Conservation (phyloP, 352 stramenopile genomes). For the Phytophthora fragariae region DNA sequence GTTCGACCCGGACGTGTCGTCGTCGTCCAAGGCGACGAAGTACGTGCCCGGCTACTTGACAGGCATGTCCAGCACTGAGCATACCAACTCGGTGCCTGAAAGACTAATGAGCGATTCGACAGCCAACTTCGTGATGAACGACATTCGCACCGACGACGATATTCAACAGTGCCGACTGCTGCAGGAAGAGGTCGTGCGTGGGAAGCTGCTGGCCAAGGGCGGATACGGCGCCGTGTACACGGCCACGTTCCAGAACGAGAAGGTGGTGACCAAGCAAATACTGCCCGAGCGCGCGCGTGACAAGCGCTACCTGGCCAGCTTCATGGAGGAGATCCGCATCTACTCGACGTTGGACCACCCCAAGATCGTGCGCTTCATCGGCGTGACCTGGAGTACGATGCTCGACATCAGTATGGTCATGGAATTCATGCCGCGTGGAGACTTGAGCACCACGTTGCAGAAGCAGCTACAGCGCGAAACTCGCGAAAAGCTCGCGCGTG, state of each 20-base stretch:
- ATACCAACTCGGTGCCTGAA: conserved; percentile 33
- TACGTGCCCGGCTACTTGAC: conserved; percentile 33
- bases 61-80: conserved; percentile 33
- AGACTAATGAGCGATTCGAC: conserved; percentile 26
- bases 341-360: conserved; percentile 50
- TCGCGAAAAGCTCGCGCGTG: conserved; percentile 28
- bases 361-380: conserved; percentile 59
- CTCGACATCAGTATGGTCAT: conserved; percentile 64
- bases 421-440: conserved; percentile 57
- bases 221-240: conserved; percentile 72
- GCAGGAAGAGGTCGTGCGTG: conserved; percentile 56
- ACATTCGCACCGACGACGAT: conserved; percentile 73
- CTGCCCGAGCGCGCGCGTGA: conserved; percentile 43
- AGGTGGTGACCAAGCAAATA: conserved; percentile 61
- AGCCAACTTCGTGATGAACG: conserved; percentile 49
- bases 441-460: conserved; percentile 53
- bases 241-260: conserved; percentile 48
- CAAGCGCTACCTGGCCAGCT: conserved; percentile 41
- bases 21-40: conserved; percentile 40
- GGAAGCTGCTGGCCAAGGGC: conserved; percentile 52
- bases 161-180: conserved; percentile 61
- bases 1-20: conserved; percentile 30
- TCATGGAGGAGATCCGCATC: conserved; percentile 59
- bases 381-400: conserved; percentile 61
- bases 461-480: conserved; percentile 39